phyloP scores from a whole-genome alignment of 2,329 filamentous ascomycete species.

The Juglanconis oblonga region DNA sequence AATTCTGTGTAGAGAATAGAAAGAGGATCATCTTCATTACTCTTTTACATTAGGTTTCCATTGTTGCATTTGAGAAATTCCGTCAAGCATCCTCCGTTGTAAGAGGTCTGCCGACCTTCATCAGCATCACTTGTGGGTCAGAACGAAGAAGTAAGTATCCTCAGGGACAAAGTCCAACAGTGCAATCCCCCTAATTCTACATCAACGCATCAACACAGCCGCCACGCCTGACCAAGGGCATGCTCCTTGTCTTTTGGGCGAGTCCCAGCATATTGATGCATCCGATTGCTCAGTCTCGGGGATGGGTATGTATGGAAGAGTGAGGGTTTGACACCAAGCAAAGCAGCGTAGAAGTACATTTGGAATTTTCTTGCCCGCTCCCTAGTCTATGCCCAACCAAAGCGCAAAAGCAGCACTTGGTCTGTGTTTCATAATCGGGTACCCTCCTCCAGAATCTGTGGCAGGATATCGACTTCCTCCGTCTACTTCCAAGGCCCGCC shows the following conservation, averaged over 20 bases:
- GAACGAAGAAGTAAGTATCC: too few species aligned
- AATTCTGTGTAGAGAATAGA: neutral
- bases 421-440: neutral
- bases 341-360: slow-evolving; percentile 4
- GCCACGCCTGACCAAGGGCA: neutral
- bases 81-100: too few species aligned
- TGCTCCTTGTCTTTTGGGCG: neutral
- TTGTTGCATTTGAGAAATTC: too few species aligned
- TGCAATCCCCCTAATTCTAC: too few species aligned
- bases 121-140: too few species aligned
- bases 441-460: neutral
- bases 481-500: too few species aligned
- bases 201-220: too few species aligned
- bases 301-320: neutral
- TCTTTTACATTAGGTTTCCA: too few species aligned
- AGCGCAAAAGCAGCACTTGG: neutral
- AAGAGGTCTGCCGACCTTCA: too few species aligned
- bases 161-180: too few species aligned
- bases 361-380: neutral
- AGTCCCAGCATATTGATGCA: neutral
- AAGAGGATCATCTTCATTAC: too few species aligned
- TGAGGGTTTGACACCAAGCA: neutral
- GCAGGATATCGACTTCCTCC: neutral
- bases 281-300: neutral
- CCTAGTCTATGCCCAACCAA: slow-evolving; percentile 9